Evolutionary conservation across 257 asterid genomes (phyloP).

Genomic region (Linderniella brevidens): DNA sequence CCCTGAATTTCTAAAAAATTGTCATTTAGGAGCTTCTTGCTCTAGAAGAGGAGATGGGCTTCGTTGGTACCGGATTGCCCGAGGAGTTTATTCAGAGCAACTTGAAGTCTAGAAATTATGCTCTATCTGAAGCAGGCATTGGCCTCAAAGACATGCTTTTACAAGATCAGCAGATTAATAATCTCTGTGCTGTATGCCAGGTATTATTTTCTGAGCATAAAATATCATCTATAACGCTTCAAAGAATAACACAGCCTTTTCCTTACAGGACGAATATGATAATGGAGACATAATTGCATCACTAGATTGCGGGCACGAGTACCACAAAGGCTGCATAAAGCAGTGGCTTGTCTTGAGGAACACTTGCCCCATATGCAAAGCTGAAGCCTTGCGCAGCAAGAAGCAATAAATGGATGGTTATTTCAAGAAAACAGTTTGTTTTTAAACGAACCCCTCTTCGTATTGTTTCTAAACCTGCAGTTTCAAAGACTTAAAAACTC

Average conservation of each 20-base stretch:
- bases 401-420: not conserved
- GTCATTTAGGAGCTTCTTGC: slow-evolving; percentile 68
- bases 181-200: slow-evolving; percentile 67
- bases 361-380: slow-evolving; percentile 59
- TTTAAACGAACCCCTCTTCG: too few species aligned
- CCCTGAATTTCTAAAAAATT: not conserved
- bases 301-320: slow-evolving; percentile 56
- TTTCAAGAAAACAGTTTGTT: too few species aligned
- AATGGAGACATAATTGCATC: slow-evolving; percentile 24
- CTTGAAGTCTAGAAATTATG: slow-evolving; percentile 35
- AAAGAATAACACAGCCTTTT: slow-evolving; percentile 3
- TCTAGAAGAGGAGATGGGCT: slow-evolving; percentile 71
- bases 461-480: too few species aligned
- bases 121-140: slow-evolving; percentile 14
- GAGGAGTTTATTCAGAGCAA: slow-evolving; percentile 28
- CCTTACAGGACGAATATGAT: slow-evolving; percentile 29
- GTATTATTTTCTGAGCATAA: slow-evolving; percentile 16
- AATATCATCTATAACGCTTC: too few species aligned
- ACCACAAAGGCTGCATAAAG: slow-evolving; percentile 42
- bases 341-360: slow-evolving; percentile 55
- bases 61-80: slow-evolving; percentile 55
- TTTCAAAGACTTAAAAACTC: too few species aligned
- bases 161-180: slow-evolving; percentile 20
- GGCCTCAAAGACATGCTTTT: slow-evolving; percentile 15
- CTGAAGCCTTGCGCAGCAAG: slow-evolving; percentile 30